phyloP scores from a whole-genome alignment of 1,284 basidiomycete genomes.

The Melanopsichium pennsylvanicum region DNA sequence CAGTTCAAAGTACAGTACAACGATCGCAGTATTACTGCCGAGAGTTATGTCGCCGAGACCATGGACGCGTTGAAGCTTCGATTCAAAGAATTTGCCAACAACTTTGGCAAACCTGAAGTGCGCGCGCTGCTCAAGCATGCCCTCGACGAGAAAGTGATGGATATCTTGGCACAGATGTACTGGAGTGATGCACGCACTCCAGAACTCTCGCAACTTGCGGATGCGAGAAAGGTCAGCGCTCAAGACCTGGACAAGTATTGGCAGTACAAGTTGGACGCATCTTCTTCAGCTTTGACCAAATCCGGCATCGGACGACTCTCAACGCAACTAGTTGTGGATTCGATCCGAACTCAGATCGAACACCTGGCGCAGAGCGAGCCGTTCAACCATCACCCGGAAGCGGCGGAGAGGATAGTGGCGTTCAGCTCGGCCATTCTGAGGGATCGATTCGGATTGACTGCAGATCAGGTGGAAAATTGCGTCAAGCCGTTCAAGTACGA shows the following conservation, averaged over 20 bases:
- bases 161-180: constrained; percentile 94
- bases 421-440: constrained; percentile 91
- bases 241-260: constrained; percentile 90
- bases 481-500: constrained; percentile 99
- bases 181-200: constrained; percentile 86
- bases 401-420: constrained; percentile 85
- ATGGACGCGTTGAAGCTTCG: constrained; percentile 89
- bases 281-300: constrained; percentile 89
- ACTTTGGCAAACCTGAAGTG: constrained; percentile 89
- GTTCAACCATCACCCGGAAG: constrained; percentile 86
- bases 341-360: constrained; percentile 86
- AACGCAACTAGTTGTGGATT: constrained; percentile 93
- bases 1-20: constrained; percentile 99
- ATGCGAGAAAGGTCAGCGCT: constrained; percentile 73
- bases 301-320: constrained; percentile 94
- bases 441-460: constrained; percentile 87
- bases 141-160: constrained; percentile 95
- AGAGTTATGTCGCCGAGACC: constrained; percentile 96
- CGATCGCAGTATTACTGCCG: constrained; percentile 89
- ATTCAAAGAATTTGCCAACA: constrained; percentile 84
- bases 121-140: constrained; percentile 86
- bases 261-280: constrained; percentile 93
- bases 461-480: constrained; percentile 99
- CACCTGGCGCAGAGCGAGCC: constrained; percentile 83
- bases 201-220: constrained; percentile 78